A percentile compares a stretch with the other conserved stretches of the same genome.
phyloP scores from a whole-genome alignment of 2,329 filamentous ascomycete species.

The Beauveria caledonica region DNA sequence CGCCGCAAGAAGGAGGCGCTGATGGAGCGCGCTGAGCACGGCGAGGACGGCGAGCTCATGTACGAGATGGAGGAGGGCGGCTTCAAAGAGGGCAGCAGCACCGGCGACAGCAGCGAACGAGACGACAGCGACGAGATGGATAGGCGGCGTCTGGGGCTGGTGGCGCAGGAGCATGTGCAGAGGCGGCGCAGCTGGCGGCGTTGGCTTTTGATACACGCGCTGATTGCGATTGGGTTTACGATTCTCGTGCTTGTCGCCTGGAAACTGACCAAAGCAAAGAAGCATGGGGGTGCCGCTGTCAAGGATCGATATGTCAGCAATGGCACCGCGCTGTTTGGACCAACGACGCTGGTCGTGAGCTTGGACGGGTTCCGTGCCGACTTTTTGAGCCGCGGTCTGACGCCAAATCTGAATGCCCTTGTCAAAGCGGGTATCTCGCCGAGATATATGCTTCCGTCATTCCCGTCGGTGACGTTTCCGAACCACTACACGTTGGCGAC shows the following conservation, averaged over 20 bases:
- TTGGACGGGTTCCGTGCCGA: constrained; percentile 94
- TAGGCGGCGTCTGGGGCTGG: constrained; percentile 41
- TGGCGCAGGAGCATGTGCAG: constrained; percentile 37
- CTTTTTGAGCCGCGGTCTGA: constrained; percentile 76
- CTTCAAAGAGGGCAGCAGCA: constrained; percentile 57
- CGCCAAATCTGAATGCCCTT: constrained; percentile 72
- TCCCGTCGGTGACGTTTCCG: constrained; percentile 93
- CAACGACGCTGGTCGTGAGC: constrained; percentile 88
- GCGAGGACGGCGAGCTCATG: constrained; percentile 70
- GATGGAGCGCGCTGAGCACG: constrained; percentile 45
- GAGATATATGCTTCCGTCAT: constrained; percentile 86
- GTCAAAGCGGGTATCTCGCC: constrained; percentile 80
- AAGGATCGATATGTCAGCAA: constrained; percentile 49
- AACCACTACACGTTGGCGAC: constrained; percentile 94
- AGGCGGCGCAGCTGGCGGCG: constrained; percentile 46
- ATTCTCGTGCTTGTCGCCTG: constrained; percentile 49
- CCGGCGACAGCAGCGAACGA: constrained; percentile 53
- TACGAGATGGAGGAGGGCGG: constrained; percentile 84
- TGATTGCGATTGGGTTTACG: constrained; percentile 45
- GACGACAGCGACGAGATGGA: constrained; percentile 52
- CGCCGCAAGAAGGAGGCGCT: constrained; percentile 45
- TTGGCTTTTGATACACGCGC: constrained; percentile 44
- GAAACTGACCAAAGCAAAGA: constrained; percentile 46
- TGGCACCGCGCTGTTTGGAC: constrained; percentile 79
- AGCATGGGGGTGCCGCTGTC: constrained; percentile 20